phyloP scores from a whole-genome alignment of 495 filamentous ascomycete species.

The Hypoxylon cercidicola region DNA sequence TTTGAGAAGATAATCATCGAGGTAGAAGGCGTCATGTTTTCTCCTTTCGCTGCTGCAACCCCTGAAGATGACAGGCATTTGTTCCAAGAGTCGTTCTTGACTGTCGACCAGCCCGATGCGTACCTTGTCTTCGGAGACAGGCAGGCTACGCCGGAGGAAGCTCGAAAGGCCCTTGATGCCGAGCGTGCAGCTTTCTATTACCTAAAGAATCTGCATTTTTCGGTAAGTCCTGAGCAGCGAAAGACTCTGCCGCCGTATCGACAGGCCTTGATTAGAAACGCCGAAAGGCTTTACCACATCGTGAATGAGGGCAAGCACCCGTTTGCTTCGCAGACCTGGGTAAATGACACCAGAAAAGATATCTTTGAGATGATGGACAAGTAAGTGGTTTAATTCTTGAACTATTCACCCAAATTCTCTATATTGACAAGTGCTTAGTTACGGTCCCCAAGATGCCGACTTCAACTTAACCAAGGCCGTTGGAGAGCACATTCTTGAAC shows the following conservation, averaged over 20 bases:
- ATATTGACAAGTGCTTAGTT: neutral
- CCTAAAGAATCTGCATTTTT: constrained; percentile 28
- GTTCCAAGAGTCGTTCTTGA: neutral
- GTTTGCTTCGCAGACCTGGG: neutral
- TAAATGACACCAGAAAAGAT: constrained; percentile 11
- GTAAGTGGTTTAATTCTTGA: neutral
- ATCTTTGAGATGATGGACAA: constrained; percentile 24
- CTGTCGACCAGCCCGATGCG: neutral
- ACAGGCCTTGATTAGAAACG: constrained; percentile 2
- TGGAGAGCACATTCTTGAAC: constrained; percentile 46
- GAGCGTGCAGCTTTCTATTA: constrained; percentile 33
- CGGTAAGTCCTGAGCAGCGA: constrained; percentile 30
- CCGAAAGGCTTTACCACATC: neutral
- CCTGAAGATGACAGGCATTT: constrained; percentile 6
- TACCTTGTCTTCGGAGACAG: neutral
- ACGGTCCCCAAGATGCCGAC: constrained; percentile 17
- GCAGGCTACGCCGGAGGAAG: neutral
- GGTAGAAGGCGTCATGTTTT: constrained; percentile 5
- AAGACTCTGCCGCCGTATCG: constrained; percentile 13
- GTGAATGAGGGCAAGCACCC: constrained; percentile 2
- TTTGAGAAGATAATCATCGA: constrained; percentile 30
- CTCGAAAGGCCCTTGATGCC: neutral
- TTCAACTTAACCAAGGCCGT: constrained; percentile 23
- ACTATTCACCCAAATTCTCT: neutral
- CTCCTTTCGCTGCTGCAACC: neutral